Conservation (phyloP, 208 protist genomes). For the Sergeia podlipaevii region DNA sequence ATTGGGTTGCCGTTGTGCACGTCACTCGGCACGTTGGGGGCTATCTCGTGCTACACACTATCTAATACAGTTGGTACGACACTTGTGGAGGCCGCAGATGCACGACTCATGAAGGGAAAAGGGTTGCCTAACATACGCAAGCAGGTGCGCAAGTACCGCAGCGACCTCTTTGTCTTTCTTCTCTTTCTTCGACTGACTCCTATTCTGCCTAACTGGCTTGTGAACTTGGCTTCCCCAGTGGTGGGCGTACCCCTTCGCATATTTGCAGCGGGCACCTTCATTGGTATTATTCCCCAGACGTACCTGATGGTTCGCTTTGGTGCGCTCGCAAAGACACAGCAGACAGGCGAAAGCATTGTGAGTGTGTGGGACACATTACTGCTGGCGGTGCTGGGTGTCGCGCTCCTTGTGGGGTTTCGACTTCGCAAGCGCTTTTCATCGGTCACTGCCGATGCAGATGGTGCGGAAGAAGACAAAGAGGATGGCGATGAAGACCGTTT, state of each 20-base stretch:
- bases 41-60: slow-evolving; percentile 44
- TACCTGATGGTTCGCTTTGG: slow-evolving; percentile 87
- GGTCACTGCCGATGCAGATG: too few relatives aligned
- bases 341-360: slow-evolving; percentile 37
- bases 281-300: slow-evolving; percentile 89
- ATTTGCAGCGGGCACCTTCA: slow-evolving; percentile 75
- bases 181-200: slow-evolving; percentile 91
- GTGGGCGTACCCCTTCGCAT: slow-evolving; percentile 56
- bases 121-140: slow-evolving; percentile 47
- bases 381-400: slow-evolving; percentile 38
- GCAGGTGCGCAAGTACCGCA: slow-evolving; percentile 50
- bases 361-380: slow-evolving; percentile 67
- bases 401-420: slow-evolving; percentile 28
- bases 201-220: slow-evolving; percentile 92
- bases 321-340: slow-evolving; percentile 22
- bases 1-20: slow-evolving; percentile 66
- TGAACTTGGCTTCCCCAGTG: slow-evolving; percentile 89
- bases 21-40: slow-evolving; percentile 52
- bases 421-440: slow-evolving; percentile 19
- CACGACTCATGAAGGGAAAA: slow-evolving; percentile 45
- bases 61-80: slow-evolving; percentile 33
- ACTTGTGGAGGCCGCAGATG: slow-evolving; percentile 39
- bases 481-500: too few relatives aligned
- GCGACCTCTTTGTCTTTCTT: slow-evolving; percentile 85
- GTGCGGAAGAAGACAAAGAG: too few relatives aligned